Evolutionary conservation across 192 early-diverging fungal genomes (phyloP), one percentile per base, ranked within the genome.

Genomic region (Coemansia sp.): DNA sequence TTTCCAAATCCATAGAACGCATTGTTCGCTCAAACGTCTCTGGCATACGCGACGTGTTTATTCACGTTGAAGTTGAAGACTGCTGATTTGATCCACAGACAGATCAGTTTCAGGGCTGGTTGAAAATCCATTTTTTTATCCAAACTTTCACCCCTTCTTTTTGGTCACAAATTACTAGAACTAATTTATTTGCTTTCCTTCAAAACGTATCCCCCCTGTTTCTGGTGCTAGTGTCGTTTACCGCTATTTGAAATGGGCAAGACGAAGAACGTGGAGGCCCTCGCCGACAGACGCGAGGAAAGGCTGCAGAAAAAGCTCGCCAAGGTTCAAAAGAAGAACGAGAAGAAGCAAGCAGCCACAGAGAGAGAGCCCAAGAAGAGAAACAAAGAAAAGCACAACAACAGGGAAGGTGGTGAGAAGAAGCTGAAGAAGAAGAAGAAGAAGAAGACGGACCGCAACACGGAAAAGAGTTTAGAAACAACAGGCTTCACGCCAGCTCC

Each of bases 21-120:
- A 74, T 68, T 33, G 58, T 62, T 20, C 61, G 63, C 25, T 11
- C 61, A 11, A 62, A 74, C 41, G 63, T 80, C 7, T 65, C 68
- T n/a, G 77, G 72, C 0, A 41, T 80, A 40, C 72, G 49, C 22
- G 77, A 80, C n/a, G 69, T 80, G 23, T 80, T 68, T 68, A 65
- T 80, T 1, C 58, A 71, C 10, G 59, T 80, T 6, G 69, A 71
- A 19, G 19, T 57, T 33, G 52, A 61, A 4, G 40, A 25, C 23
- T 9, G 19, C 5, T 55, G 53, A 64, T 64, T 19, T 53, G 38
- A 63, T 52, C 29, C 14, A 25, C 32, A 35, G 40, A n/a, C 33
- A 20, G 53, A 19, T 22, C 4, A 25, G 13, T 22, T 50, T 2
- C 48, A 10, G 13, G 5, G 7, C 5, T 4, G 48, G 20, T 50